Evolutionary conservation across 805 yeast genomes (phyloP).

Genomic region (Priceomyces carsonii): DNA sequence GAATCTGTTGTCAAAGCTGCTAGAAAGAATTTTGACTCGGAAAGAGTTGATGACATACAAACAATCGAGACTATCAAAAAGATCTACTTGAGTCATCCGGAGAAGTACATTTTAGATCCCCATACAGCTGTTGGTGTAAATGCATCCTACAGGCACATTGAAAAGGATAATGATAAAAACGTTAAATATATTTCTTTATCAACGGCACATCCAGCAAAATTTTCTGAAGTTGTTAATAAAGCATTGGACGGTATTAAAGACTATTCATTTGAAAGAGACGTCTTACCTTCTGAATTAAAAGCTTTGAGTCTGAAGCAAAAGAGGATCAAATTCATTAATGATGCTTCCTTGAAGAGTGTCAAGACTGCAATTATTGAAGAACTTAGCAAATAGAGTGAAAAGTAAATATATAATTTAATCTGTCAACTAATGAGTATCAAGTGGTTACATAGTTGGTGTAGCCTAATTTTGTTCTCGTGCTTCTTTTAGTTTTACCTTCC

Average conservation of each 20-base stretch:
- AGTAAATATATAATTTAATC: not conserved
- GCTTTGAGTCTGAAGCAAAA: slow-evolving; percentile 69
- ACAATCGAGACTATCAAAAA: slow-evolving; percentile 78
- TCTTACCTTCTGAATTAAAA: slow-evolving; percentile 84
- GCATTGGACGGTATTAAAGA: slow-evolving; percentile 67
- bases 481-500: slow-evolving; percentile 60
- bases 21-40: slow-evolving; percentile 68
- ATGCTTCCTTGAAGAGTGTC: slow-evolving; percentile 71
- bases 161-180: slow-evolving; percentile 42
- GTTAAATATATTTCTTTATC: slow-evolving; percentile 68
- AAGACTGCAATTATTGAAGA: slow-evolving; percentile 76
- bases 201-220: slow-evolving; percentile 99
- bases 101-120: slow-evolving; percentile 87
- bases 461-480: slow-evolving; percentile 6
- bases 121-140: slow-evolving; percentile 95
- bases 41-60: slow-evolving; percentile 74
- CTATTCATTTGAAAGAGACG: slow-evolving; percentile 85
- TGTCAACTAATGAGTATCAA: not conserved
- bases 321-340: slow-evolving; percentile 70
- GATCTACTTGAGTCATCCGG: slow-evolving; percentile 59
- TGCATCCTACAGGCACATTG: slow-evolving; percentile 66
- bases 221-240: slow-evolving; percentile 90
- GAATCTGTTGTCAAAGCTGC: slow-evolving; percentile 66
- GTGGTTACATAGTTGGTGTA: not conserved
- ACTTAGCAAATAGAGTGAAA: slow-evolving; percentile 29